Evolutionary conservation across 1,139 yeast genomes (phyloP).

Genomic region (Candida mesenterica): DNA sequence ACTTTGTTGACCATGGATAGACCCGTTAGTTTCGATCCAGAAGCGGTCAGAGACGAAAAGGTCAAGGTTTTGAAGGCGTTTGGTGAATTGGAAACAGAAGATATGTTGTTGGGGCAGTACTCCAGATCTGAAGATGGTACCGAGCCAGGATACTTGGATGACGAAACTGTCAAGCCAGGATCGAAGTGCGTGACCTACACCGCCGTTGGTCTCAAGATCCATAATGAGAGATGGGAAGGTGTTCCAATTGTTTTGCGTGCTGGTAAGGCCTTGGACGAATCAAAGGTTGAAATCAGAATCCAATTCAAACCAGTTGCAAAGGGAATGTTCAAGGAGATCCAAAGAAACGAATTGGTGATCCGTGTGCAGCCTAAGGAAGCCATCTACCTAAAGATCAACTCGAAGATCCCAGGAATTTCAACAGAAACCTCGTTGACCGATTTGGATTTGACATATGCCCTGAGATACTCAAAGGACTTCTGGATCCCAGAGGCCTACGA

Average conservation of each 20-base stretch:
- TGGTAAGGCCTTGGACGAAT: conserved; percentile 91
- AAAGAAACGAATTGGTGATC: conserved; percentile 89
- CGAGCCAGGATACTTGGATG: conserved; percentile 90
- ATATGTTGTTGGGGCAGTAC: conserved; percentile 86
- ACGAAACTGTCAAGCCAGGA: conserved; percentile 78
- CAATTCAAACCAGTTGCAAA: conserved; percentile 85
- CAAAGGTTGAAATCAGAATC: conserved; percentile 90
- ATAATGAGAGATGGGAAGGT: conserved; percentile 97
- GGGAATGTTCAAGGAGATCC: conserved; percentile 79
- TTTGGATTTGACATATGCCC: conserved; percentile 81
- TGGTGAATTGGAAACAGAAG: conserved; percentile 60
- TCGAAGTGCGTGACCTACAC: conserved; percentile 93
- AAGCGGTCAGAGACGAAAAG: conserved; percentile 93
- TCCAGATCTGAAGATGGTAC: conserved; percentile 78
- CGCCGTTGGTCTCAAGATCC: conserved; percentile 72
- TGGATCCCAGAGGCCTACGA: conserved; percentile 99
- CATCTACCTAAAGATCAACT: conserved; percentile 84
- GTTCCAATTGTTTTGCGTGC: conserved; percentile 95
- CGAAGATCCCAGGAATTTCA: conserved; percentile 89
- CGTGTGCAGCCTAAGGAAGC: conserved; percentile 96
- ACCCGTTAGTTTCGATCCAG: conserved; percentile 87
- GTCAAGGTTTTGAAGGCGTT: conserved; percentile 88
- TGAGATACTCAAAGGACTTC: conserved; percentile 75
- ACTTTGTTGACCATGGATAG: conserved; percentile 94
- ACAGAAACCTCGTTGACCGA: conserved; percentile 83